Conservation (phyloP, 148 eudicot genomes). For the Vaccinium myrtillus region DNA sequence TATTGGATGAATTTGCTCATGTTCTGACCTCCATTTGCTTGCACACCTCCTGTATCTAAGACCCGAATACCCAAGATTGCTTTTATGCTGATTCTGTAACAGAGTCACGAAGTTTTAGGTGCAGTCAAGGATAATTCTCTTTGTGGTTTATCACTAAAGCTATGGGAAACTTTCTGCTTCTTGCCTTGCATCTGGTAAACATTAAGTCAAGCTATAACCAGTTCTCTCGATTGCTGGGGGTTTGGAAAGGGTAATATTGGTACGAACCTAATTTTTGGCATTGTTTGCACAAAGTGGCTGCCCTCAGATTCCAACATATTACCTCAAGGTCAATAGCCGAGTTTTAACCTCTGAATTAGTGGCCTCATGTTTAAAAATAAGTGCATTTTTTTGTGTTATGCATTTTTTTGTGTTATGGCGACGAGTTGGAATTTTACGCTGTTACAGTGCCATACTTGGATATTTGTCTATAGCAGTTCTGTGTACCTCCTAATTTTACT, state of each 20-base stretch:
- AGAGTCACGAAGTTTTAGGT: not conserved
- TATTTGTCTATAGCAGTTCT: not conserved
- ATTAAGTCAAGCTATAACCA: not conserved
- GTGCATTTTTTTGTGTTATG: not conserved
- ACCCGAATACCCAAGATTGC: not conserved
- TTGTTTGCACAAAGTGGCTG: not conserved
- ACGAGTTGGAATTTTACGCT: not conserved
- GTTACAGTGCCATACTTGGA: not conserved
- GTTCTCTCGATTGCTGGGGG: not conserved
- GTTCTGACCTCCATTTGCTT: not conserved
- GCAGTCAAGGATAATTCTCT: not conserved
- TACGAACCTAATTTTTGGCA: not conserved
- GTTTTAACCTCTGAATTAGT: not conserved
- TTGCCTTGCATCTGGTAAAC: not conserved
- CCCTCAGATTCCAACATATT: not conserved
- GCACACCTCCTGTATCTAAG: not conserved
- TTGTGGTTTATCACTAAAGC: conserved; percentile 10
- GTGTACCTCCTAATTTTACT: not conserved
- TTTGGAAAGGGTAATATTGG: not conserved
- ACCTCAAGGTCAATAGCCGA: not conserved
- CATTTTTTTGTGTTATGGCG: not conserved
- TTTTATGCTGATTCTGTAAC: not conserved
- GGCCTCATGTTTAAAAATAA: not conserved
- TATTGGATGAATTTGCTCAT: not conserved
- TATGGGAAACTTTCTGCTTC: not conserved